Percentiles rank a stretch among this genome's conserved stretches.
Conservation (phyloP, 352 stramenopile genomes). For the Pythium dissotocum region DNA sequence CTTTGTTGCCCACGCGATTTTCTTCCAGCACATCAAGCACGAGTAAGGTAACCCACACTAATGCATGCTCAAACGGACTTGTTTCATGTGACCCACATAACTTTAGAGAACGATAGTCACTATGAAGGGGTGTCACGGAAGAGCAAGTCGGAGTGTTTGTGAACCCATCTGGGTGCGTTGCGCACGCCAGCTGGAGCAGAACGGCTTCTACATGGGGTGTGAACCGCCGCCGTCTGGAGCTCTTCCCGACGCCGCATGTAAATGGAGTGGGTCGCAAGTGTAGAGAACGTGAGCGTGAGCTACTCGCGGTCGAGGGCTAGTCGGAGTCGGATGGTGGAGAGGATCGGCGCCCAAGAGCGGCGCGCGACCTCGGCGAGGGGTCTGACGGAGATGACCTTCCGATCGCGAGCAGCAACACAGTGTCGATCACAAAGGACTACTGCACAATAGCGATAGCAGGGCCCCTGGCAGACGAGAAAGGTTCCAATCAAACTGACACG, state of each 20-base stretch:
- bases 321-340: constrained; percentile 2
- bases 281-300: constrained; percentile 1
- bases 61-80: background rate
- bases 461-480: background rate
- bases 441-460: background rate
- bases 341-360: background rate
- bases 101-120: background rate
- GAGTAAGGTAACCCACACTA: background rate
- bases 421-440: background rate
- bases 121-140: background rate
- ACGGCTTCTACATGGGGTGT: background rate
- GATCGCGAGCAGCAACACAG: background rate
- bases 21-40: constrained; percentile 12
- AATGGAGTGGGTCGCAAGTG: background rate
- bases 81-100: constrained; percentile 5
- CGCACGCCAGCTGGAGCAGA: background rate
- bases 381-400: background rate
- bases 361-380: background rate
- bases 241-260: background rate
- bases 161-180: constrained; percentile 1
- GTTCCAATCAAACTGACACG: background rate
- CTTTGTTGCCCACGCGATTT: constrained; percentile 24
- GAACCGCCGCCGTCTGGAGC: background rate
- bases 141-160: background rate
- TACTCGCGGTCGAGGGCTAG: background rate